Conservation (phyloP, 169 alveolate species). For the Theileria orientalis region DNA sequence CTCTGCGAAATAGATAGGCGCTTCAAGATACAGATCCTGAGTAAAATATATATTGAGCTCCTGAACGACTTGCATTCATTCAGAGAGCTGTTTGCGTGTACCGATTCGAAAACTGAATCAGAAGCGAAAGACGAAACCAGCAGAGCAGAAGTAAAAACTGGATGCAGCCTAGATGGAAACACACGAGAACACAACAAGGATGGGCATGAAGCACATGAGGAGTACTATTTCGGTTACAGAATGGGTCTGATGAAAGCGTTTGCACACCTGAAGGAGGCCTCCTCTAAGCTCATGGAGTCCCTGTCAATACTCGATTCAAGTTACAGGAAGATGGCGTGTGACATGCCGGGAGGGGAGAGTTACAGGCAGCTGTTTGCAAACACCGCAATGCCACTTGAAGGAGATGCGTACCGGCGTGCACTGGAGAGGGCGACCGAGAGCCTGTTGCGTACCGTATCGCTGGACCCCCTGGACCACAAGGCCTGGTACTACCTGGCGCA, state of each 20-base stretch:
- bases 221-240: background rate
- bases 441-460: conserved; percentile 22
- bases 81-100: conserved; percentile 2
- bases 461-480: conserved; percentile 44
- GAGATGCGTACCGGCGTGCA: background rate
- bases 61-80: conserved; percentile 19
- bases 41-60: conserved; percentile 33
- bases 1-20: conserved; percentile 2
- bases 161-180: too few relatives aligned
- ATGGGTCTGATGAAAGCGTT: background rate
- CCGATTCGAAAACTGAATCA: too few relatives aligned
- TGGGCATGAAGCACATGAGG: background rate
- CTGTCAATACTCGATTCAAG: conserved; percentile 2
- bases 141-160: background rate
- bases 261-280: conserved; percentile 1
- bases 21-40: conserved; percentile 19
- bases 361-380: background rate
- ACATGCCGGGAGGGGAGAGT: background rate
- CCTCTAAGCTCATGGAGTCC: background rate
- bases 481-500: conserved; percentile 62
- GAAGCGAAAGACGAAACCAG: background rate
- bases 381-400: background rate
- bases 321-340: background rate
- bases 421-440: background rate
- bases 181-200: background rate